Conservation (phyloP, 345 rosid species). For the Erucastrum elatum region DNA sequence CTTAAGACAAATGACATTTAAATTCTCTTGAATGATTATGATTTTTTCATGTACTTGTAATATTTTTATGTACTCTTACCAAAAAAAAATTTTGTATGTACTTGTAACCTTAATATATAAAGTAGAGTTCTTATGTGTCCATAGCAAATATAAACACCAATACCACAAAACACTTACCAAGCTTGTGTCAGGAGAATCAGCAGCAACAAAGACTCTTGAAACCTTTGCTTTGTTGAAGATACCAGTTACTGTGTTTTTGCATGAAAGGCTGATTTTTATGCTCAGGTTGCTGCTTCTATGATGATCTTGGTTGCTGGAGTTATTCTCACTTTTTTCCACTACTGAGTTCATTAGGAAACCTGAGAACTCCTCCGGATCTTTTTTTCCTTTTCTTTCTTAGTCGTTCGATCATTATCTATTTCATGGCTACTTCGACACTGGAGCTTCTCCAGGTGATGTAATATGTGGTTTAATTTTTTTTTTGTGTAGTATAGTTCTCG, state of each 20-base stretch:
- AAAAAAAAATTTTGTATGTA: no score
- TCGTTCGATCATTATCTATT: not conserved
- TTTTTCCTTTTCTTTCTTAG: conserved; percentile 51
- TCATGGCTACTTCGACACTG: conserved; percentile 33
- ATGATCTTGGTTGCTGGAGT: conserved; percentile 62
- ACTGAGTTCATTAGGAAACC: conserved; percentile 32
- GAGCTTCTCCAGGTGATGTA: conserved; percentile 45
- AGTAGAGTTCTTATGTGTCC: no score
- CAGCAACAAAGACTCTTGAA: conserved; percentile 35
- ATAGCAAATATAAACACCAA: no score
- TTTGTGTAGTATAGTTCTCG: conserved; percentile 22
- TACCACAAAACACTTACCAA: no score
- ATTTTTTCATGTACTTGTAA: not conserved
- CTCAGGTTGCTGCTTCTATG: not conserved
- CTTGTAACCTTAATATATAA: no score
- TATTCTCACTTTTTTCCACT: conserved; percentile 42
- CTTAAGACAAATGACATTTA: no score
- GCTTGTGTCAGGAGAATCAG: no score
- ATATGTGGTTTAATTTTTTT: not conserved
- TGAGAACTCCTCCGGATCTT: conserved; percentile 34
- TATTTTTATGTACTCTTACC: not conserved
- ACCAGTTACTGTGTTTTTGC: conserved; percentile 47
- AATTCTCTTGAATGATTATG: no score
- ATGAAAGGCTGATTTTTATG: conserved; percentile 26
- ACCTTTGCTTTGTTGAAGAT: conserved; percentile 43